Evolutionary conservation across 306 rosid species (phyloP), one percentile per base, ranked within the genome.

Genomic region (Comarum palustre): DNA sequence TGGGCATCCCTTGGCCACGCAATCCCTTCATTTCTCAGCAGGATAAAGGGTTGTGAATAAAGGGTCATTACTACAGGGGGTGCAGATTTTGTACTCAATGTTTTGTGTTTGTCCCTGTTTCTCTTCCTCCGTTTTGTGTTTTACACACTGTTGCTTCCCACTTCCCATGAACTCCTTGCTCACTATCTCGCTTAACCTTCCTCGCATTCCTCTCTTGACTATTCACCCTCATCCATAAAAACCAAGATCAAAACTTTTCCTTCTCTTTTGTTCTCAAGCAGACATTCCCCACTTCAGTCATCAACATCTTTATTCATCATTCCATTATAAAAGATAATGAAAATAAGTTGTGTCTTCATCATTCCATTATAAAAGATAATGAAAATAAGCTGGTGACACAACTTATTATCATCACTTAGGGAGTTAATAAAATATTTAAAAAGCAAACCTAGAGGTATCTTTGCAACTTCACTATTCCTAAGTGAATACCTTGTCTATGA

Each of bases 1-100:
- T 89, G 0, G 90, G 78, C 64, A 29, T 68, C 82, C 79, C 73
- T 73, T 29, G 74, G 73, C 82, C 81, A 78, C 58, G 68, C 75
- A 63, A 41, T 76, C 20, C 22, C 80, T 31, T 83, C 90, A 34
- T 14, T 47, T 34, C 38, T 13, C 32, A 58, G 63, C 63, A 12
- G 29, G 38, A 58, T 20, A 4, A 52, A 52, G 59, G 59, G 59
- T 20, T 52, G 27, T 8, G 59, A 17, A 52, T 20, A 20, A 8
- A 58, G 63, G 63, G 1, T 7, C 63, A 58, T 58, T 31, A 58
- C 63, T 27, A 4, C 3, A 58, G n/a, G 31, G 19, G 63, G 10
- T 25, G 36, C 8, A 13, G n/a, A 58, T 10, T 25, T 27, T 14
- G 36, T 25, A 25, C 8, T 5, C 41, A 14, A 13, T 39, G 13